These are phyloP conservation scores for Nemania sp. DNA, from an alignment of 2,329 filamentous ascomycete species.

Conservation along the genomic window DNA sequence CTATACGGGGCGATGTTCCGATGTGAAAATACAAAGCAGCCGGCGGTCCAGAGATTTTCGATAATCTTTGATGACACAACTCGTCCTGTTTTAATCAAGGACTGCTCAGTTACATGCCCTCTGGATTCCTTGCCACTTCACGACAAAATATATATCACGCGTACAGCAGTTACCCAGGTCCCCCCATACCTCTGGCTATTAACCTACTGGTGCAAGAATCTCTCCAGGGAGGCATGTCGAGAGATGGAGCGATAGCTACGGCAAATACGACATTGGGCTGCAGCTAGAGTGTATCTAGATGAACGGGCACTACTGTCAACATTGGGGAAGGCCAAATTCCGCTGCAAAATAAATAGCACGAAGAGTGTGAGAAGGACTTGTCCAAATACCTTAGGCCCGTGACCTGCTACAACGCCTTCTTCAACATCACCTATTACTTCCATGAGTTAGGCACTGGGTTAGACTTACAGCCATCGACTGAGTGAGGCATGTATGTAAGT, in stretches of 20 bases:
- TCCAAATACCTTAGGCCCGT: too few relatives aligned
- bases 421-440: too few relatives aligned
- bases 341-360: background rate
- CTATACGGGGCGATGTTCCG: conserved; percentile 5
- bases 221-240: background rate
- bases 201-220: background rate
- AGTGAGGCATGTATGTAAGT: too few relatives aligned
- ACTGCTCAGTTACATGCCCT: background rate
- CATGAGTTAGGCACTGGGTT: too few relatives aligned
- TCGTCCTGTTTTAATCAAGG: background rate
- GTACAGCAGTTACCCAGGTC: background rate
- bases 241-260: background rate
- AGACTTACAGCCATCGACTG: too few relatives aligned
- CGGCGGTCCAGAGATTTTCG: background rate
- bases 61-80: background rate
- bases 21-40: conserved; percentile 2
- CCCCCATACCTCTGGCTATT: background rate
- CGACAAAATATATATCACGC: conserved; percentile 2
- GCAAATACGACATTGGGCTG: background rate
- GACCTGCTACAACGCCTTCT: too few relatives aligned
- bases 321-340: background rate
- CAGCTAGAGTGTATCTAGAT: background rate
- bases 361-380: background rate
- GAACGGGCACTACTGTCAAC: background rate
- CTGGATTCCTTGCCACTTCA: background rate